These are phyloP conservation scores for Cochliopodium minus DNA, from an alignment of 208 protist genomes.

Conservation along the genomic window DNA sequence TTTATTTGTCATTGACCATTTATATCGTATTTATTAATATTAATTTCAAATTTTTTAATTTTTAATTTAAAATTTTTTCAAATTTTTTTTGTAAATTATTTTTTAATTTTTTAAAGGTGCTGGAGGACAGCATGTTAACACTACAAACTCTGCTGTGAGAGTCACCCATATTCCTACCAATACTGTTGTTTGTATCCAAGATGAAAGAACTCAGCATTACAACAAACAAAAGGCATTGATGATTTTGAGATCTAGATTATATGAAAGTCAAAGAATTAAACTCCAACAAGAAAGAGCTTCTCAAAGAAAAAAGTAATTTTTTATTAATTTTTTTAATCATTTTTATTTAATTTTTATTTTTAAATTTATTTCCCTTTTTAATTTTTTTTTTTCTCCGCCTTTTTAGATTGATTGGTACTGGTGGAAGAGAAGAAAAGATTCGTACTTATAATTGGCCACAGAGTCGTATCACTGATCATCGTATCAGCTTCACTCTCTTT, in stretches of 20 bases:
- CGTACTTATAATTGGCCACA: slow-evolving; percentile 54
- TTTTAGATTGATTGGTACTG: slow-evolving; percentile 24
- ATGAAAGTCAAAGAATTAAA: slow-evolving; percentile 24
- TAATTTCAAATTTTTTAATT: too few relatives aligned
- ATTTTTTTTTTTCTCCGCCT: slow-evolving; percentile 4
- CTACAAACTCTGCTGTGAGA: slow-evolving; percentile 44
- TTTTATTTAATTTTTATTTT: too few relatives aligned
- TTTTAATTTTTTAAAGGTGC: too few relatives aligned
- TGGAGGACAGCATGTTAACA: slow-evolving; percentile 57
- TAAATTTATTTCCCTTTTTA: not conserved
- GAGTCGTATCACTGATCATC: slow-evolving; percentile 41
- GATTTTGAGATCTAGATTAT: slow-evolving; percentile 31
- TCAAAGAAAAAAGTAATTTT: slow-evolving; percentile 16
- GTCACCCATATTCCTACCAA: slow-evolving; percentile 48
- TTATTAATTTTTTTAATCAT: not conserved
- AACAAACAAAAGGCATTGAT: slow-evolving; percentile 40
- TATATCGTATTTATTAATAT: too few relatives aligned
- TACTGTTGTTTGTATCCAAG: slow-evolving; percentile 33
- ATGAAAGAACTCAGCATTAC: slow-evolving; percentile 46
- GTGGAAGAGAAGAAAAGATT: slow-evolving; percentile 33
- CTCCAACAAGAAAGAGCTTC: slow-evolving; percentile 6
- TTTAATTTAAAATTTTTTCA: too few relatives aligned
- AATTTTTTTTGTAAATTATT: too few relatives aligned
- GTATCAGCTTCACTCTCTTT: slow-evolving; percentile 19
- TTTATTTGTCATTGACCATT: too few relatives aligned